Evolutionary conservation across 2,329 filamentous ascomycete species (phyloP).

Genomic region (Nectriaceae sp.): DNA sequence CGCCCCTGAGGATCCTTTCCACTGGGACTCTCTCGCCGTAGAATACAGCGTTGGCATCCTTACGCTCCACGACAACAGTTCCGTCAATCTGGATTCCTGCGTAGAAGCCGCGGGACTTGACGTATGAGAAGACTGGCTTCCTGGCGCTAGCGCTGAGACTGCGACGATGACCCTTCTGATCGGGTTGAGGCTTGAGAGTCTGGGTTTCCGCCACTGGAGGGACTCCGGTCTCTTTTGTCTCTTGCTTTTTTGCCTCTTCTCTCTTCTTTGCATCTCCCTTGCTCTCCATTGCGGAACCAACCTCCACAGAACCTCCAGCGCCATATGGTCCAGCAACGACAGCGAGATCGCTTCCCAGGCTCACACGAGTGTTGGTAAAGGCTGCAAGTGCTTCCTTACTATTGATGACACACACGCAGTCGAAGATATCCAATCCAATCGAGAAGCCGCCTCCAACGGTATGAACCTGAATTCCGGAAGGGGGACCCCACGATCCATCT

Average conservation of each 20-base stretch:
- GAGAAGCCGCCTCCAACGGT: conserved; percentile 79
- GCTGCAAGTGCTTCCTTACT: conserved; percentile 72
- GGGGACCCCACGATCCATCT: conserved; percentile 75
- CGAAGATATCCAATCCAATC: conserved; percentile 83
- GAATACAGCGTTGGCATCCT: conserved; percentile 86
- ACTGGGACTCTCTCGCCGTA: conserved; percentile 65
- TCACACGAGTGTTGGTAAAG: conserved; percentile 75
- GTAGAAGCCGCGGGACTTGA: conserved; percentile 88
- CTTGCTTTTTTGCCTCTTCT: conserved; percentile 46
- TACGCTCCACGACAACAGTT: conserved; percentile 80
- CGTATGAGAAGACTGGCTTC: conserved; percentile 63
- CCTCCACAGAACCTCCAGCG: conserved; percentile 74
- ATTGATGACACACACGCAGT: conserved; percentile 87
- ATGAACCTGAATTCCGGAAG: conserved; percentile 80
- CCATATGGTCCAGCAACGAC: conserved; percentile 71
- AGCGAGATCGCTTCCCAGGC: conserved; percentile 76
- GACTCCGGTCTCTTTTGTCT: conserved; percentile 4
- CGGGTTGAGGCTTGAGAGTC: conserved; percentile 28
- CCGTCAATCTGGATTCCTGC: conserved; percentile 86
- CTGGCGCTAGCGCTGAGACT: conserved; percentile 31
- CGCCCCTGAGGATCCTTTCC: conserved; percentile 50
- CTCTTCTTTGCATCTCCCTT: conserved; percentile 28
- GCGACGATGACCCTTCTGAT: conserved; percentile 31
- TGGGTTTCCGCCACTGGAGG: conserved; percentile 5
- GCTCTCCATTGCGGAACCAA: conserved; percentile 30